Evolutionary conservation across 108 stramenopile genomes (phyloP), one percentile per base, ranked within the genome.

Genomic region (Cyclotella cryptica): DNA sequence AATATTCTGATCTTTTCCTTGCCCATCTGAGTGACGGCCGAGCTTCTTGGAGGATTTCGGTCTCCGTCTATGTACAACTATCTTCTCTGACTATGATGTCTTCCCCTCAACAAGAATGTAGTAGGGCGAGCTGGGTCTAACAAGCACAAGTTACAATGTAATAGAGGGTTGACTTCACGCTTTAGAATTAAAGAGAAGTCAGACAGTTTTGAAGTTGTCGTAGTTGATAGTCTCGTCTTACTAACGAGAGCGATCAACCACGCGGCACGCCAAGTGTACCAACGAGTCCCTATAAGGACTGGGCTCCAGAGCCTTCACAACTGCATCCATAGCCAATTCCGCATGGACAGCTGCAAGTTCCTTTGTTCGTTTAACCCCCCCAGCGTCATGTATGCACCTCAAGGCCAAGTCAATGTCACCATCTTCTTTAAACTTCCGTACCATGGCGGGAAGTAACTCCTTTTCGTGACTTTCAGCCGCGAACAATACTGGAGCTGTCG

Each of bases 401-500:
- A 92, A 64, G 10, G 97, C 98, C 52, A 69, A 72, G 27, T 97
- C 96, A 19, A 98, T 87, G 77, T 99, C 99, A 30, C 97, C 98
- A 3, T 77, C 86, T 41, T 84, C 84, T 26, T 82, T 77, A 69
- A 98, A 99, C 78, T 97, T 97, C 28, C 98, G 90, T 63, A 86
- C 83, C 64, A 98, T 97, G 66, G 98, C 74, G 18, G 74, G 74
- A 24, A 81, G 81, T 47, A 95, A 79, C 9, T 84, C 69, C 58
- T 88, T 85, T 14, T 92, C 94, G 57, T 84, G 86, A 74, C 77
- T 75, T 72, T 96, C 92, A 19, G 94, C 93, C 0, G 99, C 98
- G 44, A 98, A 97, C 42, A 99, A 84, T 29, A 98, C 94, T 17
- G 99, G 98, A 22, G 97, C 99, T 24, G 99, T 99, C 11, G 97